Evolutionary conservation across 179 eudicot genomes (phyloP), one percentile per base, ranked within the genome.

Genomic region (Spergularia azorica): DNA sequence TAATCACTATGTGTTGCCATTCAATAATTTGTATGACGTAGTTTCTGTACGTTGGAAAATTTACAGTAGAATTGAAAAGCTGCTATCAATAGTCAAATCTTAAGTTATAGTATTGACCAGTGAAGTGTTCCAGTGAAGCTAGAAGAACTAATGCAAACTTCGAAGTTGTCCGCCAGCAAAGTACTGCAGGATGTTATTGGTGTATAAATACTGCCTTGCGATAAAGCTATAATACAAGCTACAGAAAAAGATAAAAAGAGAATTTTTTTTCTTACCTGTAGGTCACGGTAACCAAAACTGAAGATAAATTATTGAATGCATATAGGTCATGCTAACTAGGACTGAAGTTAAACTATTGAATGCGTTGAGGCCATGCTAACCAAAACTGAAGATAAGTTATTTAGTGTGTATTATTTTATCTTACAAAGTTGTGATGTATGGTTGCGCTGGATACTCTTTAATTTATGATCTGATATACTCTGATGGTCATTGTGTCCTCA

Each of bases 401-500:
- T 26, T 26, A 26, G 32, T 26, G 32, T 26, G 32, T 26, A 26
- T 26, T 26, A 26, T 26, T 26, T 26, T 26, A 26, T 26, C 32
- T 26, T 26, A 26, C 32, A 26, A 26, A 26, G 32, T 26, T 0
- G 56, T 78, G 10, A 72, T 72, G 76, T 74, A 73, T 12, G 77
- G 73, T 58, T 69, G 60, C 10, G 14, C 32, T 26, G 63, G 66
- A 55, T n/a, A 48, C 9, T 71, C 64, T 67, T 4, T 5, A 7
- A 50, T 70, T 54, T 59, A 11, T 58, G 74, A 75, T 52, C 46
- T 82, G 8, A 46, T 79, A 11, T 68, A 39, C 54, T 14, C 0
- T 46, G 0, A 61, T 18, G 77, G 69, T 5, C 71, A 15, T 3
- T 57, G 70, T 71, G 15, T 61, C 59, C 63, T 71, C 69, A 52